These are phyloP conservation scores for Metschnikowia santaceciliae DNA, from an alignment of 805 yeast species.

Conservation along the genomic window DNA sequence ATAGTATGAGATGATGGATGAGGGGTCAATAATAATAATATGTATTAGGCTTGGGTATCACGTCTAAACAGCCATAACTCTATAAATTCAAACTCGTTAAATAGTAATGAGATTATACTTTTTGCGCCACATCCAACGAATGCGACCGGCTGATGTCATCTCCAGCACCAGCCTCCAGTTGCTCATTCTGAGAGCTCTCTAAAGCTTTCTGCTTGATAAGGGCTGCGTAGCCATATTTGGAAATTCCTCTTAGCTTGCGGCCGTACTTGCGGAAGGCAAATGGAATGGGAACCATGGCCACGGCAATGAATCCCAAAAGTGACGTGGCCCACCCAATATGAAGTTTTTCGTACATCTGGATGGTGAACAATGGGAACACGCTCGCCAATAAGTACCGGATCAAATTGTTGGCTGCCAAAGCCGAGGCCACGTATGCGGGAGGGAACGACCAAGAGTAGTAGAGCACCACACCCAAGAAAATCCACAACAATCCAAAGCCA, in stretches of 20 bases:
- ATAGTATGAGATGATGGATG: no score
- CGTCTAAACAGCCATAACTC: not conserved
- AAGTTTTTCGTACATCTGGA: slow-evolving; percentile 73
- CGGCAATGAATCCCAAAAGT: slow-evolving; percentile 57
- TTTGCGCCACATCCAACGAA: not conserved
- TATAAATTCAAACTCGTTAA: not conserved
- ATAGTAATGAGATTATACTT: not conserved
- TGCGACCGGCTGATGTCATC: not conserved
- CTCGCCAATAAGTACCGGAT: slow-evolving; percentile 71
- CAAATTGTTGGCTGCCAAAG: slow-evolving; percentile 83
- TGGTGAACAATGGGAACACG: slow-evolving; percentile 79
- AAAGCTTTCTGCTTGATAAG: slow-evolving; percentile 22
- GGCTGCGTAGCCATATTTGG: slow-evolving; percentile 60
- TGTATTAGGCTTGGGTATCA: not conserved
- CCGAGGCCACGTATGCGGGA: slow-evolving; percentile 76
- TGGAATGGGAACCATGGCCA: slow-evolving; percentile 72
- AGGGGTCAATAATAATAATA: not conserved
- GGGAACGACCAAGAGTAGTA: slow-evolving; percentile 73
- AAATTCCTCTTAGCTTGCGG: slow-evolving; percentile 48
- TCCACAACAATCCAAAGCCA: slow-evolving; percentile 68
- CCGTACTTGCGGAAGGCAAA: slow-evolving; percentile 65
- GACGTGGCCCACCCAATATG: slow-evolving; percentile 80
- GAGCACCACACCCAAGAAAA: slow-evolving; percentile 65
- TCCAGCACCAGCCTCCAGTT: not conserved
- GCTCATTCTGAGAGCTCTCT: slow-evolving; percentile 4